Evolutionary conservation across 805 yeast genomes (phyloP).

Genomic region (Ogataea neopini): DNA sequence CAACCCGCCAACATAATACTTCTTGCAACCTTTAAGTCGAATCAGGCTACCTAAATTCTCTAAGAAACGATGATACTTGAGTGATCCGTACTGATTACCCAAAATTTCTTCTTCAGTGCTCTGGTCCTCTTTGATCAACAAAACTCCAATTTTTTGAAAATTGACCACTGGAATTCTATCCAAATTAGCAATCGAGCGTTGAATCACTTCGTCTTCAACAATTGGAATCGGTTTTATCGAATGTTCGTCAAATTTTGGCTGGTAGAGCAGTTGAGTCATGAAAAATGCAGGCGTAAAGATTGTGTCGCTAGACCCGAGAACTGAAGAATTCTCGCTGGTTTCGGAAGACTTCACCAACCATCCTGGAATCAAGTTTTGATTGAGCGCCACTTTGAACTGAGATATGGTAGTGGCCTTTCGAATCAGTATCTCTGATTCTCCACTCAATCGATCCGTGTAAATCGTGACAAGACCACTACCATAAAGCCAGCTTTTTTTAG

Average conservation of each 20-base stretch:
- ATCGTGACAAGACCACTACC: constrained; percentile 61
- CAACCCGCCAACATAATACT: constrained; percentile 72
- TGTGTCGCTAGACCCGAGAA: constrained; percentile 10
- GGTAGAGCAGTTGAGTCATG: constrained; percentile 22
- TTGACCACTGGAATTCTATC: constrained; percentile 79
- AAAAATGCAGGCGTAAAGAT: constrained; percentile 26
- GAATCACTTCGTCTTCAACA: constrained; percentile 35
- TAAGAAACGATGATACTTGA: constrained; percentile 59
- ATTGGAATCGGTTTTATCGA: constrained; percentile 23
- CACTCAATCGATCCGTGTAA: constrained; percentile 51
- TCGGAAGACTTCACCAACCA: constrained; percentile 19
- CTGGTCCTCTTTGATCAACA: constrained; percentile 75
- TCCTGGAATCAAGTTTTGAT: constrained; percentile 38
- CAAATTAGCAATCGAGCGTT: constrained; percentile 58
- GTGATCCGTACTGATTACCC: constrained; percentile 63
- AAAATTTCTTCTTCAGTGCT: constrained; percentile 62
- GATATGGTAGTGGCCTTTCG: constrained; percentile 70
- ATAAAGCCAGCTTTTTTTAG: constrained; percentile 53
- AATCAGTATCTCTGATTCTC: constrained; percentile 50
- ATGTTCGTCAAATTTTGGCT: constrained; percentile 8
- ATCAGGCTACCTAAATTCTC: constrained; percentile 59
- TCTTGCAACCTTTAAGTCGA: constrained; percentile 53
- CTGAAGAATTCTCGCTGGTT: constrained; percentile 23
- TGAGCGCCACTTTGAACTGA: constrained; percentile 45
- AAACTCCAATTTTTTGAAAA: constrained; percentile 74